These are phyloP conservation scores for Ceratocystis destructans DNA, from an alignment of 2,329 filamentous ascomycete genomes.

Conservation along the genomic window DNA sequence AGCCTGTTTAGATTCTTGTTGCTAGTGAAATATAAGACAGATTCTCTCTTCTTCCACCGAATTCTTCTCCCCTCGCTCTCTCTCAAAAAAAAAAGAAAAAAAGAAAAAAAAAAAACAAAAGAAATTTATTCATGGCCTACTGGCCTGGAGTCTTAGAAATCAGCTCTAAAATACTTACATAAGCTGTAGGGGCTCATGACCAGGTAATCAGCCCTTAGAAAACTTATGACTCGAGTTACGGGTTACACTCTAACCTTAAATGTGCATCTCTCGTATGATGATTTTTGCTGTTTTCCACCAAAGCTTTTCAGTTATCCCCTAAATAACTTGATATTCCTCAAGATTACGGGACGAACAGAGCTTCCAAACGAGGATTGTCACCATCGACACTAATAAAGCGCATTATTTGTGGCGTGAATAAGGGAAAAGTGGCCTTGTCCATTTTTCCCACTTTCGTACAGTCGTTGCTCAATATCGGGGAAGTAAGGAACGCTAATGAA, in stretches of 20 bases:
- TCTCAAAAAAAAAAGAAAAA: too few species aligned
- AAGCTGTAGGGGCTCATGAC: neutral
- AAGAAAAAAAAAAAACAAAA: too few species aligned
- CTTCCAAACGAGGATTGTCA: neutral
- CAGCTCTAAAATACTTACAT: neutral
- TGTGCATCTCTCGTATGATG: neutral
- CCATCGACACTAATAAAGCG: too few species aligned
- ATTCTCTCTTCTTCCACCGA: too few species aligned
- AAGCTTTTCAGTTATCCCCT: neutral
- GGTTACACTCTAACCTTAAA: neutral
- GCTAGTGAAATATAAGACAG: too few species aligned
- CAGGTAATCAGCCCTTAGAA: neutral
- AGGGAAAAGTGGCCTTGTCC: neutral
- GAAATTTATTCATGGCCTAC: too few species aligned
- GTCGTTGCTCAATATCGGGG: neutral
- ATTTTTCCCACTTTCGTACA: neutral
- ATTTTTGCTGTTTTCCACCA: neutral
- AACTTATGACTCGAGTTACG: neutral
- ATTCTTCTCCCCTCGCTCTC: too few species aligned
- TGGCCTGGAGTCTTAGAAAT: too few species aligned
- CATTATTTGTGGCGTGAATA: too few species aligned
- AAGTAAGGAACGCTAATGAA: neutral
- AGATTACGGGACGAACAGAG: neutral
- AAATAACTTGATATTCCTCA: neutral
- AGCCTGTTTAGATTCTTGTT: too few species aligned